Conservation (phyloP, 2,329 filamentous ascomycete genomes). For the Hyphodiscus sp. region DNA sequence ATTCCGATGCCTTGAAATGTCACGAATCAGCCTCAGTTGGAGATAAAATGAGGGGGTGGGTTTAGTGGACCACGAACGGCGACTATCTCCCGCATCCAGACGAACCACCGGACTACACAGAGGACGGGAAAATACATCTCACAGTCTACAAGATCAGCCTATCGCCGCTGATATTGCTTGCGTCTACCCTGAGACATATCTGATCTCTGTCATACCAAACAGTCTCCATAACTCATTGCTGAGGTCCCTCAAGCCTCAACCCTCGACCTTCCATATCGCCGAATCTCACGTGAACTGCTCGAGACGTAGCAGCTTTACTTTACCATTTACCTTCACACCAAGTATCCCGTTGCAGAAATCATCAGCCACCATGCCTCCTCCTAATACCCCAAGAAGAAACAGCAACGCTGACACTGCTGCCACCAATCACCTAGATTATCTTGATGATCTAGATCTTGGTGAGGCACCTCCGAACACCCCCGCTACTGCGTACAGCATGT, state of each 20-base stretch:
- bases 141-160: background rate
- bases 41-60: too few species aligned
- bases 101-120: too few species aligned
- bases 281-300: background rate
- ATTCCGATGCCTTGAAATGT: background rate
- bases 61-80: too few species aligned
- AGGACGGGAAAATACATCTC: too few species aligned
- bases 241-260: background rate
- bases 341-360: background rate
- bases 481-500: background rate
- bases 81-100: too few species aligned
- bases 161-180: background rate
- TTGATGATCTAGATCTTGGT: background rate
- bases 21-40: too few species aligned
- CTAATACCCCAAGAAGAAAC: constrained; percentile 9
- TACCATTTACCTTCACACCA: background rate
- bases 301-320: background rate
- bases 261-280: background rate
- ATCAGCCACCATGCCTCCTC: constrained; percentile 11
- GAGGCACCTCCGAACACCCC: background rate
- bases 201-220: background rate
- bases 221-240: background rate
- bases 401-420: background rate
- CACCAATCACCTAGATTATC: background rate
- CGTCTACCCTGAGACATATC: background rate